phyloP scores from a whole-genome alignment of 2,329 filamentous ascomycete genomes.

The Aspergillus viridinutans region DNA sequence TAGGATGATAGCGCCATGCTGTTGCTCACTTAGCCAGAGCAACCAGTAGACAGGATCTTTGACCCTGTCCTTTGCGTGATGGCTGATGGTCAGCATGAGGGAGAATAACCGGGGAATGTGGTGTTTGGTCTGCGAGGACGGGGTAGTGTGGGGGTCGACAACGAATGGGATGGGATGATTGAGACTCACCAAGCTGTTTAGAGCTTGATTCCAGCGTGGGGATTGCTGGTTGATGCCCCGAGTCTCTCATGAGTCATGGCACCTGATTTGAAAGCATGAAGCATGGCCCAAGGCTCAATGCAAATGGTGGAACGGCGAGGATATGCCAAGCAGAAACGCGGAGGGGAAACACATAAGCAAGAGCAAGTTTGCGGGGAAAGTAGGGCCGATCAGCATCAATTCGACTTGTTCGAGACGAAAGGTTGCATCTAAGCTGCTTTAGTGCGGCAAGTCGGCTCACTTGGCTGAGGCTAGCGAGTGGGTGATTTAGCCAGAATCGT shows the following conservation, averaged over 20 bases:
- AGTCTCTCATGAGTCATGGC: neutral
- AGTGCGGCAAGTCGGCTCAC: neutral
- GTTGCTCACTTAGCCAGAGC: neutral
- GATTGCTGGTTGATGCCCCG: neutral
- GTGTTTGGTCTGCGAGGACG: neutral
- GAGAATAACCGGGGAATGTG: neutral
- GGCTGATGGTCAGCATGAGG: neutral
- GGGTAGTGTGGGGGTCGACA: neutral
- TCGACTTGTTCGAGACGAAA: neutral
- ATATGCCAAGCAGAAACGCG: neutral
- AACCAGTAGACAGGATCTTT: neutral
- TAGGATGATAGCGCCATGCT: neutral
- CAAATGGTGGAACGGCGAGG: neutral
- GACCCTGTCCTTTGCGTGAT: neutral
- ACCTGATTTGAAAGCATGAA: neutral
- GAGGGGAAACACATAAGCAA: neutral
- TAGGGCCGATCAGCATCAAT: neutral
- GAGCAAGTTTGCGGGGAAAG: slow-evolving; percentile 4
- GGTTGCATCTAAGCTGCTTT: neutral
- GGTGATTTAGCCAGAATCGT: neutral
- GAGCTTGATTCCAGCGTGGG: neutral
- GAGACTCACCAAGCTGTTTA: neutral
- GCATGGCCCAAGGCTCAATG: neutral
- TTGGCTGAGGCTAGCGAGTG: neutral
- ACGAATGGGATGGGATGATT: neutral